These are phyloP conservation scores for Phytophthora nicotianae DNA, from an alignment of 352 stramenopile genomes.

Conservation along the genomic window DNA sequence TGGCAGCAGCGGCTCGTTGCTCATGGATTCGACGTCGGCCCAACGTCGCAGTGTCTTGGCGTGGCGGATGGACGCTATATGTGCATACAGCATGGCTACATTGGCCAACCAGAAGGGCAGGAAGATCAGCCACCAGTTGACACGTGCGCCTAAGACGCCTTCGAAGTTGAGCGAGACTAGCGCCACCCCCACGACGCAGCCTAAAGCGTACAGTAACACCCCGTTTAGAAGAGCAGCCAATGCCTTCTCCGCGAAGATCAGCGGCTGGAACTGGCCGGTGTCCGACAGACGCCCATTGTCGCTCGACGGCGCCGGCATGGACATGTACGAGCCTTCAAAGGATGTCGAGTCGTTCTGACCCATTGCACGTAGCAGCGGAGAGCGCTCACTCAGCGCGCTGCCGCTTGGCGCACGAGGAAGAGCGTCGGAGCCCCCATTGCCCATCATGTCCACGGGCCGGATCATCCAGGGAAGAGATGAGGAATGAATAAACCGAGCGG, in stretches of 20 bases:
- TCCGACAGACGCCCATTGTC: conserved; percentile 34
- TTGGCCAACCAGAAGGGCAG: conserved; percentile 85
- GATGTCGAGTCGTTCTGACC: conserved; percentile 49
- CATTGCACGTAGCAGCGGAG: conserved; percentile 68
- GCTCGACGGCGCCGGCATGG: conserved; percentile 47
- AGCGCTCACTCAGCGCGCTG: conserved; percentile 56
- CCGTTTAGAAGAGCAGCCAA: conserved; percentile 75
- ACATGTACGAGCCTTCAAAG: conserved; percentile 79
- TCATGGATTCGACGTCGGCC: conserved; percentile 83
- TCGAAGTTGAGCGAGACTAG: conserved; percentile 85
- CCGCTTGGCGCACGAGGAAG: conserved; percentile 28
- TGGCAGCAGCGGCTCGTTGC: conserved; percentile 80
- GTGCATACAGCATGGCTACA: conserved; percentile 56
- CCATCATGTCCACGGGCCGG: conserved; percentile 35
- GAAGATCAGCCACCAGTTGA: conserved; percentile 88
- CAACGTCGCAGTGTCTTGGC: conserved; percentile 71
- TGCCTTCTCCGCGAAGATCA: conserved; percentile 80
- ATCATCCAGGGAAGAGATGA: conserved; percentile 34
- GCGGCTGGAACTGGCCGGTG: conserved; percentile 68
- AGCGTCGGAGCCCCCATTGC: conserved; percentile 32
- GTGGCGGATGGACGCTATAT: conserved; percentile 66
- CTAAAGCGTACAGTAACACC: conserved; percentile 77
- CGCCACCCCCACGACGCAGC: conserved; percentile 70
- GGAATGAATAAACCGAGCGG: conserved; percentile 10
- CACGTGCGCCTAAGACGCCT: conserved; percentile 51